Base-by-base conservation (phyloP, 106 monocot species). In the Gastrodia elata region DNA sequence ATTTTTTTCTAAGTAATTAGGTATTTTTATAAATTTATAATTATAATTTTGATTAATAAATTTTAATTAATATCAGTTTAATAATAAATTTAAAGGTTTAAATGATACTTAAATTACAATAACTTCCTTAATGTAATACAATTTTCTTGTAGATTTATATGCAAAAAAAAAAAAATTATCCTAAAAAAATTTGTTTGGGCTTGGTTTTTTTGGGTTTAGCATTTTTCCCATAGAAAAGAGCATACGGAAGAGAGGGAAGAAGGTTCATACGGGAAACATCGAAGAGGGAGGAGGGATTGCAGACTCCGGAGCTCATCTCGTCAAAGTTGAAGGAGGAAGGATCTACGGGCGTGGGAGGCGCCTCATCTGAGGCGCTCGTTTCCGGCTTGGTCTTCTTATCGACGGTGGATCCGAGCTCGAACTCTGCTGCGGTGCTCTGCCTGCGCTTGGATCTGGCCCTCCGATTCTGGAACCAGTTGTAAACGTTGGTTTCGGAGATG, bases 381-480 rank as follows among this genome's bases (percentile, higher is more conserved):
- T 67, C 67, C 7, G 67, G 7, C 22, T 72, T 71, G 0, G 72
- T 36, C 73, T 71, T 67, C 72, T 73, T 78, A 46, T 64, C 20
- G 8, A 20, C 38, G 5, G 33, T 64, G n/a, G 78, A 73, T 44
- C 72, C 71, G 33, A 64, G 30, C 30, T 78, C 78, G 5, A 20
- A 22, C 65, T 78, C 78, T 33, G 58, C 8, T 22, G 43, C 1
- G 14, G 64, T 24, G 8, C 24, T 30, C 35, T 76, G 76, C 80
- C 87, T 95, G 49, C 92, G 69, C 38, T 87, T 95, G 3, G 83
- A 84, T 34, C 94, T 77, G 6, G 94, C 91, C 70, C 91, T 81
- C 71, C 94, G 81, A 15, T 95, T 95, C 80, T 95, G 94, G 71
- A 95, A 95, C 94, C 94, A 95, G 80, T 95, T 95, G 61, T 87